Percentiles rank a stretch among this genome's conserved stretches.
phyloP scores from a whole-genome alignment of 73 alveolate genomes.

The Symbiodinium pilosum region DNA sequence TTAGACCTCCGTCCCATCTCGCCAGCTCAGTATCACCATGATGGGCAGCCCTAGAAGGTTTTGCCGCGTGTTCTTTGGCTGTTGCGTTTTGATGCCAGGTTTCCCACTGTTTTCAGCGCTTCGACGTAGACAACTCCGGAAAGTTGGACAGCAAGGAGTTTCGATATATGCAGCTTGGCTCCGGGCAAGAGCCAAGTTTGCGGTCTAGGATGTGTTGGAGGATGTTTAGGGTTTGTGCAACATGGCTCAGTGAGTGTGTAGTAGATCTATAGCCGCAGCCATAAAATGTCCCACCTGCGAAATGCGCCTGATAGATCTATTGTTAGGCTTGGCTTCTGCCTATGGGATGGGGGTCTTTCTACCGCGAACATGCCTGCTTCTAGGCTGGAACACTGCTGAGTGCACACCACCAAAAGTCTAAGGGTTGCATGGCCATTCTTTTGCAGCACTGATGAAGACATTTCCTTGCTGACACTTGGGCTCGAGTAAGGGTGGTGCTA shows the following conservation, averaged over 20 bases:
- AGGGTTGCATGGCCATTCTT: background rate
- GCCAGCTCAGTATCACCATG: no score
- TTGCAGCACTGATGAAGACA: no score
- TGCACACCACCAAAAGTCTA: background rate
- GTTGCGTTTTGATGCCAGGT: no score
- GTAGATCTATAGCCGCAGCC: background rate
- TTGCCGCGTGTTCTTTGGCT: no score
- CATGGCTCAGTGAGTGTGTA: no score
- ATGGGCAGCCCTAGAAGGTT: no score
- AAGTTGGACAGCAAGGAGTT: conserved; percentile 76
- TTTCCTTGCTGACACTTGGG: no score
- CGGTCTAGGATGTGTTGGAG: background rate
- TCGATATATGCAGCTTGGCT: background rate
- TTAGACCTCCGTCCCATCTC: no score
- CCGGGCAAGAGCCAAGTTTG: background rate
- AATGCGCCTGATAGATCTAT: background rate
- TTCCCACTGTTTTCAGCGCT: conserved; percentile 48
- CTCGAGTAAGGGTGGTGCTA: no score
- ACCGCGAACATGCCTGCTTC: background rate
- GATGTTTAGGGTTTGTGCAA: no score
- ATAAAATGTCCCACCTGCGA: background rate
- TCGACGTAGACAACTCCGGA: conserved; percentile 80
- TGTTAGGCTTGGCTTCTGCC: background rate
- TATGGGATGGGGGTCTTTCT: background rate
- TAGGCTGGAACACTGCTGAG: no score